phyloP scores from a whole-genome alignment of 2,329 filamentous ascomycete genomes.

The Pseudocercospora cruenta region DNA sequence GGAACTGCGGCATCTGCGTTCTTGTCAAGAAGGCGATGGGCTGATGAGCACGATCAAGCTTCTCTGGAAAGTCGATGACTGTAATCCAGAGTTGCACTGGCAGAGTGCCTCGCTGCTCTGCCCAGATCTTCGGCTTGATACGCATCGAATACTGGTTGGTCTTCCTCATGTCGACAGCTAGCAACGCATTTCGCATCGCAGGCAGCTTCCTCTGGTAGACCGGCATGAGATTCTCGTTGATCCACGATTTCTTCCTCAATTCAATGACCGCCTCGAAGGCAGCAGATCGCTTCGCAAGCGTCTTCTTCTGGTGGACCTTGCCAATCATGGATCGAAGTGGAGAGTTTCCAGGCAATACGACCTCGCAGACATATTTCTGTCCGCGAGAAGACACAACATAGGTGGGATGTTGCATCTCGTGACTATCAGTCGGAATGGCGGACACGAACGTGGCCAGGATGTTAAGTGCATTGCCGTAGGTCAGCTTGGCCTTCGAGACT shows the following conservation, averaged over 20 bases:
- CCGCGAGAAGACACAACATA: conserved; percentile 65
- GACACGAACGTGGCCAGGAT: conserved; percentile 75
- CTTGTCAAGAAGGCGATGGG: conserved; percentile 75
- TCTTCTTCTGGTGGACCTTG: conserved; percentile 67
- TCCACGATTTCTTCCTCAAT: conserved; percentile 66
- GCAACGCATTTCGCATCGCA: conserved; percentile 79
- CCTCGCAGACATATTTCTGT: conserved; percentile 72
- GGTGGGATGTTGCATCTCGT: conserved; percentile 51
- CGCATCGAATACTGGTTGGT: conserved; percentile 75
- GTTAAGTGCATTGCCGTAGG: conserved; percentile 72
- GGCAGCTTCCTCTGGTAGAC: conserved; percentile 72
- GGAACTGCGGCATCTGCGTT: conserved; percentile 64
- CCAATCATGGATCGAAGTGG: conserved; percentile 71
- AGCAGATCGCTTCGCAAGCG: conserved; percentile 81
- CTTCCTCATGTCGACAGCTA: conserved; percentile 81
- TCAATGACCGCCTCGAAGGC: conserved; percentile 80
- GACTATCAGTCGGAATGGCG: conserved; percentile 63
- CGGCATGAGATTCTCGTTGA: conserved; percentile 76
- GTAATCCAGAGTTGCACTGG: conserved; percentile 64
- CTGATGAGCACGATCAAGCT: conserved; percentile 62
- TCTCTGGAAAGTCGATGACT: conserved; percentile 63
- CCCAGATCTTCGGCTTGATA: conserved; percentile 78
- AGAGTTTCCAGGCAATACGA: conserved; percentile 74
- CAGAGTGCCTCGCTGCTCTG: conserved; percentile 44
- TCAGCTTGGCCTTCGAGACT: conserved; percentile 75